Conservation (phyloP, 78 protist genomes). For the Parvularia atlantis region DNA sequence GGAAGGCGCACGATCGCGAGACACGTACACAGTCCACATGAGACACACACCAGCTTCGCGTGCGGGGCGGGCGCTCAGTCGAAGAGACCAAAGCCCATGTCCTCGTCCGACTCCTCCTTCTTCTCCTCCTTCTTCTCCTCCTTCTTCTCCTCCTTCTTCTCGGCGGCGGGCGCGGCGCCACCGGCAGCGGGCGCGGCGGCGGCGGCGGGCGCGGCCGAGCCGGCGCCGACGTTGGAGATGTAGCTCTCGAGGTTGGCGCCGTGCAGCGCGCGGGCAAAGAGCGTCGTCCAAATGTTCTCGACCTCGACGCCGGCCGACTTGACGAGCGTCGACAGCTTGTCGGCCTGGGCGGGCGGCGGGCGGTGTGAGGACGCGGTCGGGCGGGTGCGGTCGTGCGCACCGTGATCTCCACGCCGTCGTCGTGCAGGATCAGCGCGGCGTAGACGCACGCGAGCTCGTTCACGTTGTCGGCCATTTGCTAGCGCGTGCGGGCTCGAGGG, state of each 20-base stretch:
- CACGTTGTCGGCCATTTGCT: too few species aligned
- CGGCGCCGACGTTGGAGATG: conserved; percentile 6
- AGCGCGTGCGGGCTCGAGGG: too few species aligned
- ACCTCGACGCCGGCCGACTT: conserved; percentile 26
- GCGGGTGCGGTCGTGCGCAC: not conserved
- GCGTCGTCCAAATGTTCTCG: conserved; percentile 37
- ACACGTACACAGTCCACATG: too few species aligned
- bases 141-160: not conserved
- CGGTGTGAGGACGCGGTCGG: not conserved
- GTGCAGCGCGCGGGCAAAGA: conserved; percentile 29
- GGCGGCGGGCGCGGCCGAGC: conserved; percentile 21
- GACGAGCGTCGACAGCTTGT: conserved; percentile 23
- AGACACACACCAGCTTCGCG: too few species aligned
- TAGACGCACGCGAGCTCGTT: conserved; percentile 55
- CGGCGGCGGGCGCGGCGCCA: conserved; percentile 36
- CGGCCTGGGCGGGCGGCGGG: not conserved
- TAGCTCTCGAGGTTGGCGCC: conserved; percentile 9
- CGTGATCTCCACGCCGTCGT: conserved; percentile 29
- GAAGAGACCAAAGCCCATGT: too few species aligned
- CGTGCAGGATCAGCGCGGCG: conserved; percentile 66
- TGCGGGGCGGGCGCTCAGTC: too few species aligned
- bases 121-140: not conserved
- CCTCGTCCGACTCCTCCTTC: too few species aligned
- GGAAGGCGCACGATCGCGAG: too few species aligned
- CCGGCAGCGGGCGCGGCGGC: conserved; percentile 26